phyloP scores from a whole-genome alignment of 2,329 filamentous ascomycete species.

The Elsinoe perseae region DNA sequence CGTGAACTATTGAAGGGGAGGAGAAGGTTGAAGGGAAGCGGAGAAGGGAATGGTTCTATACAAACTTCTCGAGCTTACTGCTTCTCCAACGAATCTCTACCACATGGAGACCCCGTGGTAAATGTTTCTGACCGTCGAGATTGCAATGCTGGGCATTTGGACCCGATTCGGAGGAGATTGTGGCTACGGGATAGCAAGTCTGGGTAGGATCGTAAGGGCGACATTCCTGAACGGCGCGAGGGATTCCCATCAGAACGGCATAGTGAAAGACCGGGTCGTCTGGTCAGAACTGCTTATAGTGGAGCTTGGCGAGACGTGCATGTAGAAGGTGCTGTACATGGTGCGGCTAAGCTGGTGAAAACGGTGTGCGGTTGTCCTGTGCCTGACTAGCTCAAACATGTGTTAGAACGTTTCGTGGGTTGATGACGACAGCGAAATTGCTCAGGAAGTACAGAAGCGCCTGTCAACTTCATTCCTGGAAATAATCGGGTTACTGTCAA shows the following conservation, averaged over 20 bases:
- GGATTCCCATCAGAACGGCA: background rate
- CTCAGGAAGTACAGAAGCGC: background rate
- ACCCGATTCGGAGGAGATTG: background rate
- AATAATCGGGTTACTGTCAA: background rate
- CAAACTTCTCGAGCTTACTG: background rate
- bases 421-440: background rate
- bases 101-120: background rate
- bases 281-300: background rate
- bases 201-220: background rate
- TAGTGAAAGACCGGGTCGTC: background rate
- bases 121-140: background rate
- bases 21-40: background rate
- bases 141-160: background rate
- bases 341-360: background rate
- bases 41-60: background rate
- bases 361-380: background rate
- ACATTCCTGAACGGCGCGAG: background rate
- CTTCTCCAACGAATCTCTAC: too few species aligned
- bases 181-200: background rate
- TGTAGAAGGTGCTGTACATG: background rate
- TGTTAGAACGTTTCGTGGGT: background rate
- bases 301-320: background rate
- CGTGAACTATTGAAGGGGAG: background rate
- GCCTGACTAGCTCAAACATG: background rate
- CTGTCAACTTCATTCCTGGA: background rate